phyloP scores from a whole-genome alignment of 441 rosid species.

The Manihot esculenta region DNA sequence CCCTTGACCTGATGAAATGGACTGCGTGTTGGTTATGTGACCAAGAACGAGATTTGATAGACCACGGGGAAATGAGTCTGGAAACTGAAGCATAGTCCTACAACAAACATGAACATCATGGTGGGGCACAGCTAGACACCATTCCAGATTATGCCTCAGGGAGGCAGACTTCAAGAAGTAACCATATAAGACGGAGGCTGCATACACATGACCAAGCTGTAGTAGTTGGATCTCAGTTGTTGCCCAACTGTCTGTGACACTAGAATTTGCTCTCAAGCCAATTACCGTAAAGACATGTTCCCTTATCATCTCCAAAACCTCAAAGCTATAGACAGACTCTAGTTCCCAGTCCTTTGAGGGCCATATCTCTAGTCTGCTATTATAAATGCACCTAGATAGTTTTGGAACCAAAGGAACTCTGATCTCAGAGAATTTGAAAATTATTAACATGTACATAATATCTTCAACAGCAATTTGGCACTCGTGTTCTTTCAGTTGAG shows the following conservation, averaged over 20 bases:
- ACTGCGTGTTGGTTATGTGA: slow-evolving; percentile 9
- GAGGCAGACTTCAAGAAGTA: slow-evolving; percentile 85
- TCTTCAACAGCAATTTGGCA: slow-evolving; percentile 75
- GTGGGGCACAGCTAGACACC: slow-evolving; percentile 35
- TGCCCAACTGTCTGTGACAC: slow-evolving; percentile 82
- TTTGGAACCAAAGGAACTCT: slow-evolving; percentile 81
- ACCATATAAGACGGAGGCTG: slow-evolving; percentile 73
- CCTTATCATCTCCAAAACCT: slow-evolving; percentile 63
- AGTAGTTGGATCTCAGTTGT: slow-evolving; percentile 56
- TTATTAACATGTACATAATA: slow-evolving; percentile 78
- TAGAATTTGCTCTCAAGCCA: slow-evolving; percentile 69
- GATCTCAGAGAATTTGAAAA: slow-evolving; percentile 77
- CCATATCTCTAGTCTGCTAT: slow-evolving; percentile 77
- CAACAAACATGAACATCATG: slow-evolving; percentile 26
- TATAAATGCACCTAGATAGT: slow-evolving; percentile 76
- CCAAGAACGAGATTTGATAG: slow-evolving; percentile 48
- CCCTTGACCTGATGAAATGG: slow-evolving; percentile 29
- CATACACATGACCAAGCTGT: slow-evolving; percentile 55
- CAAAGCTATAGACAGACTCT: slow-evolving; percentile 70
- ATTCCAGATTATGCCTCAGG: slow-evolving; percentile 64
- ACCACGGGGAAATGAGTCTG: slow-evolving; percentile 30
- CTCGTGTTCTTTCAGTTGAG: slow-evolving; percentile 57
- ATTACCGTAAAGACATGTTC: slow-evolving; percentile 73
- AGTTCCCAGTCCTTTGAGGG: slow-evolving; percentile 87
- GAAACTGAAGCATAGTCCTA: slow-evolving; percentile 35